A percentile compares a stretch with the other conserved stretches of the same genome.
phyloP scores from a whole-genome alignment of 208 protist genomes.

The Wallacemonas sp. region DNA sequence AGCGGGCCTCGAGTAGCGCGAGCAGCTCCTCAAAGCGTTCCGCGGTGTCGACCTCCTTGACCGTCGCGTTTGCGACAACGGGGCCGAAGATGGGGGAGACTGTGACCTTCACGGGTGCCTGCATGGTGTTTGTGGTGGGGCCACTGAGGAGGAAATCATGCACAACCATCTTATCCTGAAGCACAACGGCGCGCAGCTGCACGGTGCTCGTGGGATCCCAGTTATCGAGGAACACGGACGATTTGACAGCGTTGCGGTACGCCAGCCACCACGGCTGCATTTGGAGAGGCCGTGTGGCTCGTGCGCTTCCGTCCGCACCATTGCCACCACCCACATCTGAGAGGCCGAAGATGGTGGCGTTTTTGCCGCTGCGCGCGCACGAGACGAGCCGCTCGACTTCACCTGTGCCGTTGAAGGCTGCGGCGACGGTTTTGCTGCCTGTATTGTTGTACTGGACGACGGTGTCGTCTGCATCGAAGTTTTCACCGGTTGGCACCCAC shows the following conservation, averaged over 20 bases:
- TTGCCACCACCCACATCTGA: slow-evolving; percentile 17
- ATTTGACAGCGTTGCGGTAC: slow-evolving; percentile 17
- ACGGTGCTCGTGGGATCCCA: slow-evolving; percentile 34
- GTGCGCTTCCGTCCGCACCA: not conserved
- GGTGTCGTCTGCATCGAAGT: slow-evolving; percentile 26
- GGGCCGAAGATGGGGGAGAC: slow-evolving; percentile 41
- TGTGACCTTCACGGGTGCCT: slow-evolving; percentile 11
- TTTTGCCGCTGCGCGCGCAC: slow-evolving; percentile 13
- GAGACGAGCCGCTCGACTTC: slow-evolving; percentile 8
- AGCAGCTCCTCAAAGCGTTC: slow-evolving; percentile 4
- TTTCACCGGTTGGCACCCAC: slow-evolving; percentile 26
- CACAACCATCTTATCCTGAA: slow-evolving; percentile 27
- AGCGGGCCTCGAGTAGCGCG: slow-evolving; percentile 9
- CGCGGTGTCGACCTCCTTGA: slow-evolving; percentile 13
- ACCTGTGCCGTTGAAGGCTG: slow-evolving; percentile 16
- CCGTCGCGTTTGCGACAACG: slow-evolving; percentile 31
- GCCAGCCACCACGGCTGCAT: slow-evolving; percentile 32
- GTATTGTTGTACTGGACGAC: not conserved
- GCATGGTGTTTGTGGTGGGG: not conserved
- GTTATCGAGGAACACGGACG: slow-evolving; percentile 19
- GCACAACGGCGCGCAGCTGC: slow-evolving; percentile 28
- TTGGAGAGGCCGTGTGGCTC: not conserved
- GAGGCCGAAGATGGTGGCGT: slow-evolving; percentile 25
- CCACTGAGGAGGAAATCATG: slow-evolving; percentile 23
- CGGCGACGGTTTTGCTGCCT: slow-evolving; percentile 1